Conservation (phyloP, 192 early-diverging fungal genomes). For the Geranomyces variabilis region DNA sequence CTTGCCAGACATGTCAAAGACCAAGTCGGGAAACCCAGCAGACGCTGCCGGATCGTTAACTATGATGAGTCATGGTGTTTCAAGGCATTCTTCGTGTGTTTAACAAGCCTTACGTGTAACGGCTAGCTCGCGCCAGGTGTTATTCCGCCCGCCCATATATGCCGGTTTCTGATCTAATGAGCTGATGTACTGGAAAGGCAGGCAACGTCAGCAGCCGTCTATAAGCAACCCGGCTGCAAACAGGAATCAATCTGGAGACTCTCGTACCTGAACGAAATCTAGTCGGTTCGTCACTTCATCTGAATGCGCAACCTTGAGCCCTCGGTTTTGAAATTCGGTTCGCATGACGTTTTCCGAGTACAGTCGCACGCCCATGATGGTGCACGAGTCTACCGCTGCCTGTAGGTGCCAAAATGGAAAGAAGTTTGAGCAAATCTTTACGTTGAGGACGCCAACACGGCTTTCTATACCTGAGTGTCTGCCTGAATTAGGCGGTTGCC, state of each 20-base stretch:
- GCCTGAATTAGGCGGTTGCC: slow-evolving; percentile 47
- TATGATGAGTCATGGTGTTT: not conserved
- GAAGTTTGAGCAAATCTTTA: too few relatives aligned
- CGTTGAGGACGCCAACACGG: too few relatives aligned
- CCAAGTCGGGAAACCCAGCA: slow-evolving; percentile 3
- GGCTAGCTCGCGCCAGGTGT: slow-evolving; percentile 53
- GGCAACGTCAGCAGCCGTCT: not conserved
- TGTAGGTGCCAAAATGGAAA: slow-evolving; percentile 10
- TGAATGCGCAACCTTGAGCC: slow-evolving; percentile 35
- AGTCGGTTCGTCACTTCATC: slow-evolving; percentile 54
- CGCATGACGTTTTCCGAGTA: slow-evolving; percentile 45
- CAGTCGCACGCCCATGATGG: slow-evolving; percentile 48
- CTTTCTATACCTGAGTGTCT: slow-evolving; percentile 46
- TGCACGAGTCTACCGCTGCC: slow-evolving; percentile 55
- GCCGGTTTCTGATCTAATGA: slow-evolving; percentile 48
- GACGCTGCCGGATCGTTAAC: not conserved
- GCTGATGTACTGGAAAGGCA: slow-evolving; percentile 47
- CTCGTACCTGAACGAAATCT: slow-evolving; percentile 50
- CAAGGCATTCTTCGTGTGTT: not conserved
- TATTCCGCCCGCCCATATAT: slow-evolving; percentile 53
- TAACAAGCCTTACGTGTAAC: slow-evolving; percentile 40
- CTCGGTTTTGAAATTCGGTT: slow-evolving; percentile 25
- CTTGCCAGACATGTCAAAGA: not conserved
- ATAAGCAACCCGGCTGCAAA: slow-evolving; percentile 13
- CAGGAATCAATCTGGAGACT: too few relatives aligned